Evolutionary conservation across 2,329 filamentous ascomycete species (phyloP).

Genomic region (Sporothrix dimorphospora): DNA sequence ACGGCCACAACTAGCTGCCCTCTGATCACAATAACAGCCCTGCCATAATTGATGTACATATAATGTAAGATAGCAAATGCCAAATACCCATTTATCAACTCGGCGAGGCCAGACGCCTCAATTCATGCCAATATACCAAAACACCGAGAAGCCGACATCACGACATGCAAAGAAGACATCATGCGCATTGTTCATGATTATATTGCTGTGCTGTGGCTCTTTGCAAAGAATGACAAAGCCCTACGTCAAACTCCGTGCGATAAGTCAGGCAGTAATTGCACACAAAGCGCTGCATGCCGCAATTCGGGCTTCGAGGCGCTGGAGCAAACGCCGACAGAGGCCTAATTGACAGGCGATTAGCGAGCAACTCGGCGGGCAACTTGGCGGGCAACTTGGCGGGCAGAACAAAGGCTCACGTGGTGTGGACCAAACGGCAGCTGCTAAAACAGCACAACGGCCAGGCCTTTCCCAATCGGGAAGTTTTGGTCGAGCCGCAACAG

Average conservation of each 20-base stretch:
- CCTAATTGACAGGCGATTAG: not conserved
- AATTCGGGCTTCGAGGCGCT: not conserved
- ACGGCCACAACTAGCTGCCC: not conserved
- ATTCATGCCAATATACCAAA: not conserved
- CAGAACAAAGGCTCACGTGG: too few species aligned
- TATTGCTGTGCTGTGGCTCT: not conserved
- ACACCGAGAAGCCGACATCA: not conserved
- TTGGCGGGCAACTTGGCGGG: not conserved
- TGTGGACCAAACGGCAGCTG: not conserved
- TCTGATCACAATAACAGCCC: not conserved
- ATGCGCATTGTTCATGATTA: not conserved
- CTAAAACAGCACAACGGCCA: not conserved
- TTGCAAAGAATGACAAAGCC: too few species aligned
- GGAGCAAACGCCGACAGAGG: not conserved
- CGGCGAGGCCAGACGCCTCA: not conserved
- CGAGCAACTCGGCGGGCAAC: not conserved
- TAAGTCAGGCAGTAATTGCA: too few species aligned
- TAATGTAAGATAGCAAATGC: constrained; percentile 26
- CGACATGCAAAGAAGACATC: not conserved
- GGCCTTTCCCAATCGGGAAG: constrained; percentile 28
- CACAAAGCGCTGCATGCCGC: too few species aligned
- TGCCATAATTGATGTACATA: constrained; percentile 15
- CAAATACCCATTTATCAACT: constrained; percentile 21
- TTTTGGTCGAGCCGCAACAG: constrained; percentile 27
- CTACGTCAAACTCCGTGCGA: too few species aligned